Base-by-base conservation (phyloP, 768 basidiomycete genomes). In the Boletus patriciae region DNA sequence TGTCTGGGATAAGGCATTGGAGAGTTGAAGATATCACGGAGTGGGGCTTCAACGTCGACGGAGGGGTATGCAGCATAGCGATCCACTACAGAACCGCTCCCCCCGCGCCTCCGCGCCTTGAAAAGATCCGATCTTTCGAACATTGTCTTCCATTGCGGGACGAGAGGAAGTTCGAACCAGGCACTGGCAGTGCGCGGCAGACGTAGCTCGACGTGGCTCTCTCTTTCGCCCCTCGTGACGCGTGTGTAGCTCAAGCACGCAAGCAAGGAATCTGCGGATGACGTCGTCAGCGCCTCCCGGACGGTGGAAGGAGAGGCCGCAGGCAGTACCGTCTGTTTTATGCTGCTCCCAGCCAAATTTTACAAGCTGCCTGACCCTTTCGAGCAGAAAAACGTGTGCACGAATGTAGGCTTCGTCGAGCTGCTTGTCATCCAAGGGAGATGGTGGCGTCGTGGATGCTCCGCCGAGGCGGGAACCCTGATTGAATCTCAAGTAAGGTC, bases 11-110 rank as follows among this genome's bases (percentile, higher is more conserved):
- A 15, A 58, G 54, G 18, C 54, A 58, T 13, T 45, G 46, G 37
- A 48, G 15, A 49, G 29, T 57, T 56, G 54, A 57, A 58, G 21
- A 57, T 49, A 4, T 58, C 47, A 9, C 46, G 54, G 10, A 50
- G 34, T 1, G 47, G 47, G 9, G 37, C 33, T 49, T 57, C 57
- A 3, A 57, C 54, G 23, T 58, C 41, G 23, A 57, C 54, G 41
- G 37, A 58, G 57, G 56, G 46, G 27, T 48, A 58, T 37, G 34
- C 47, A 25, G 34, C 40, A 10, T 57, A 57, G 57, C 31, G 36
- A 41, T 58, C 55, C 2, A 9, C 16, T 18, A n/a, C 3, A 7
- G 48, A 50, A 12, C 8, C 19, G 3, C 4, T 10, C 36, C 41
- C 5, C 42, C 46, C n/a, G 27, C 27, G 57, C 21, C 43, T 50